Evolutionary conservation across 164 flowering plant species (phyloP), one percentile per base, ranked within the genome.

Genomic region (Warburgia ugandensis): DNA sequence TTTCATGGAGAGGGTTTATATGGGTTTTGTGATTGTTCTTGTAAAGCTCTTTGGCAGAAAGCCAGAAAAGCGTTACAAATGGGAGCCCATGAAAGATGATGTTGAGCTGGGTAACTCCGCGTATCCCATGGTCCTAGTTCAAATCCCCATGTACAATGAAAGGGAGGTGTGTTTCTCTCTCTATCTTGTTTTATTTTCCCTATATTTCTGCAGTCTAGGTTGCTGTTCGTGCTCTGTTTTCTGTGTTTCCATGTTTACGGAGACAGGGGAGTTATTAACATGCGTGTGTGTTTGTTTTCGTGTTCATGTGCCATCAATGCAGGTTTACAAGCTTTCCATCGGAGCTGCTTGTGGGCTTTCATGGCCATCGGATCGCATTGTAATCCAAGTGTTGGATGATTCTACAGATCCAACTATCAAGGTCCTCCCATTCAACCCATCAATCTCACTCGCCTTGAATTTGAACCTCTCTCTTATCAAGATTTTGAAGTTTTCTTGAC

Each of bases 291-390:
- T 29, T 25, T 17, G 11, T 39, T 23, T 10, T 35, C n/a, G 23
- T 45, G 22, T 36, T 19, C 20, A 8, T 42, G 20, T 31, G 31
- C n/a, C 19, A 31, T 52, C 39, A 14, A 26, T 50, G 54, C 74
- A 87, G 96, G 96, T 87, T 28, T 84, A 84, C 61, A 80, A 84
- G 50, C 70, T 84, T 2, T 84, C 96, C 6, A 87, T 87, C 41
- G 83, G 94, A 63, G 96, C 96, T 68, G 91, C 86, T 33, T 82
- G 91, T 49, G 86, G 86, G 2, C 85, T 87, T n/a, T 82, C 90
- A 45, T 87, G 96, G 96, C 94, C 96, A 5, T 65, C 84, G 1
- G 91, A 87, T 49, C 58, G 96, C 6, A 73, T 84, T 54, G 74
- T 87, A 26, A 73, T 87, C 32, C 96, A 87, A 74, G 91, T 87